Percentiles rank a stretch among this genome's conserved stretches.
phyloP scores from a whole-genome alignment of 257 asterid species.

The Ajuga chamaepitys region DNA sequence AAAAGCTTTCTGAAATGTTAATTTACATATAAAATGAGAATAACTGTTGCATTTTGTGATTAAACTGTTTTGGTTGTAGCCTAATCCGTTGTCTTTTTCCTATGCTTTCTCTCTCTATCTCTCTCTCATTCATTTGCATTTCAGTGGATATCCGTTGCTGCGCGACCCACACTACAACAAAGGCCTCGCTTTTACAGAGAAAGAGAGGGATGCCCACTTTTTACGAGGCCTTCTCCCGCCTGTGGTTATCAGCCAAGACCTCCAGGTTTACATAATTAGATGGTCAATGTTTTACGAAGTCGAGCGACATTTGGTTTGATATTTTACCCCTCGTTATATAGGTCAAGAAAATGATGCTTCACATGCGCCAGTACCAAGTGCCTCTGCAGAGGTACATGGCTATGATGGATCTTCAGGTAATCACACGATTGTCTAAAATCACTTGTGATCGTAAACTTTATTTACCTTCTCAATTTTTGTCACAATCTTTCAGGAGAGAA shows the following conservation, averaged over 20 bases:
- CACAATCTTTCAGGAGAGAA: constrained; percentile 62
- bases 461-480: too few relatives aligned
- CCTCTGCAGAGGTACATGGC: constrained; percentile 98
- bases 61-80: background rate
- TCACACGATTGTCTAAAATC: background rate
- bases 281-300: background rate
- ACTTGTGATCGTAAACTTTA: background rate
- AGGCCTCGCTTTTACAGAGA: constrained; percentile 88
- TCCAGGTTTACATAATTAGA: constrained; percentile 53
- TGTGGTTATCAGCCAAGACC: constrained; percentile 56
- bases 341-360: constrained; percentile 96
- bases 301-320: background rate
- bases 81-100: background rate
- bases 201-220: constrained; percentile 93
- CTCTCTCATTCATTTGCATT: constrained; percentile 3
- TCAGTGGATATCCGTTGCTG: constrained; percentile 93
- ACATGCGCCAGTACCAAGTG: constrained; percentile 85
- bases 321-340: constrained; percentile 11
- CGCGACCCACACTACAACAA: constrained; percentile 97
- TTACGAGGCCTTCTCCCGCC: constrained; percentile 99
- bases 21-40: background rate
- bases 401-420: constrained; percentile 99
- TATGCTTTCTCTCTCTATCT: background rate
- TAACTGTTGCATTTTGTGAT: background rate
- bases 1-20: background rate